A percentile compares a stretch with the other conserved stretches of the same genome.
Evolutionary conservation across 306 rosid genomes (phyloP).

Genomic region (Ormosia semicastrata): DNA sequence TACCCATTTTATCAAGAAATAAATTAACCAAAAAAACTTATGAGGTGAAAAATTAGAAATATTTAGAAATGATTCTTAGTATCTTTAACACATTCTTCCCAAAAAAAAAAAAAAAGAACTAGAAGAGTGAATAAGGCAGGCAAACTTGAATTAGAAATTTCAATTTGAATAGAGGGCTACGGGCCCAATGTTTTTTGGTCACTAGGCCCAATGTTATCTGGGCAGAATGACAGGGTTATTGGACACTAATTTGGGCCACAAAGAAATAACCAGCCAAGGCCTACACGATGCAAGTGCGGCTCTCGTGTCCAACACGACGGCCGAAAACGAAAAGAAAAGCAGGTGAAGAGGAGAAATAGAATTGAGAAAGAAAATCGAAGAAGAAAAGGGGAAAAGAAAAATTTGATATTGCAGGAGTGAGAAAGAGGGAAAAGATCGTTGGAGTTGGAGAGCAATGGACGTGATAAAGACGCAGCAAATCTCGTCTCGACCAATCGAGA

Average conservation of each 20-base stretch:
- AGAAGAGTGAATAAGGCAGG: no score
- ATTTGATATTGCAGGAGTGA: neutral
- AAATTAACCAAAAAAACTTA: no score
- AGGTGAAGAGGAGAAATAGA: neutral
- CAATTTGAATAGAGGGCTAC: no score
- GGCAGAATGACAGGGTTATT: no score
- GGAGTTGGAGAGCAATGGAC: constrained; percentile 46
- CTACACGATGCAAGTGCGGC: neutral
- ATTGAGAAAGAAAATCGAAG: neutral
- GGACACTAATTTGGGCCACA: neutral
- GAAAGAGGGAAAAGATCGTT: neutral
- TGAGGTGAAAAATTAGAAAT: no score
- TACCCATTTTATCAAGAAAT: no score
- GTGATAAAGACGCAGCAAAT: constrained; percentile 87
- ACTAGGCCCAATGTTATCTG: no score
- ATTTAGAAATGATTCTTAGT: no score
- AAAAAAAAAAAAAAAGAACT: no score
- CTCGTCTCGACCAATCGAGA: constrained; percentile 70
- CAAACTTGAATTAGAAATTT: no score
- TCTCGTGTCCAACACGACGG: neutral
- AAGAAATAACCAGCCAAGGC: neutral
- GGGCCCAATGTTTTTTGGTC: no score
- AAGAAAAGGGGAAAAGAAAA: neutral
- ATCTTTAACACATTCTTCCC: no score
- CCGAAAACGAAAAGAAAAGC: neutral